These are phyloP conservation scores for Neospermospora avenae DNA, from an alignment of 2,329 filamentous ascomycete species.

Conservation along the genomic window DNA sequence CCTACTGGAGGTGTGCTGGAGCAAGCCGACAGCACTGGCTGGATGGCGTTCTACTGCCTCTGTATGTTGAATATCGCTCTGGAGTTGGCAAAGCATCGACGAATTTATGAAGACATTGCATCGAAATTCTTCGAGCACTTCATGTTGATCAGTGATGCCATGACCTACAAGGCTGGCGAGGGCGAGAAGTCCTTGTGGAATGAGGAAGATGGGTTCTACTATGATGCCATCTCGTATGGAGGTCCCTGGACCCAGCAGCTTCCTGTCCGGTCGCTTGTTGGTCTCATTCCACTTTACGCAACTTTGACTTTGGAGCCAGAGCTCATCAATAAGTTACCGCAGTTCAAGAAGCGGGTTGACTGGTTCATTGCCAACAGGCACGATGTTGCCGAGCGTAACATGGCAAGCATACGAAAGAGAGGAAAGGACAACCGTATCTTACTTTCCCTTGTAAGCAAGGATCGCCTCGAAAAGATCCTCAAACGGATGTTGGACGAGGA, in stretches of 20 bases:
- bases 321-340: conserved; percentile 84
- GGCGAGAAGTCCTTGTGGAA: conserved; percentile 90
- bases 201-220: conserved; percentile 95
- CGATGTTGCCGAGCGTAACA: conserved; percentile 88
- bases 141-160: conserved; percentile 95
- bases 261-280: conserved; percentile 86
- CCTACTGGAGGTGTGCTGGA: conserved; percentile 92
- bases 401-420: conserved; percentile 86
- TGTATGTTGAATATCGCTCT: conserved; percentile 97
- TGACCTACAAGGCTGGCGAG: conserved; percentile 74
- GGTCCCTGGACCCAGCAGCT: conserved; percentile 91
- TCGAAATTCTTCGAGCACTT: conserved; percentile 99
- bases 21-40: conserved; percentile 95
- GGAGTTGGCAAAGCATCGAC: conserved; percentile 90
- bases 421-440: conserved; percentile 88
- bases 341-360: conserved; percentile 87
- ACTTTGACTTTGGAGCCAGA: conserved; percentile 91
- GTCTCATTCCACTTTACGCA: conserved; percentile 88
- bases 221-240: conserved; percentile 95
- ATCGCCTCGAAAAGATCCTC: conserved; percentile 85
- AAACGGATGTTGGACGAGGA: conserved; percentile 90
- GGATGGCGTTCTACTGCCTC: conserved; percentile 98
- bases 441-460: conserved; percentile 86
- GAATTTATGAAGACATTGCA: conserved; percentile 94
- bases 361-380: conserved; percentile 91